Percentiles rank a stretch among this genome's conserved stretches.
These are phyloP conservation scores for Candida qinlingensis DNA, from an alignment of 805 yeast genomes.

Conservation along the genomic window DNA sequence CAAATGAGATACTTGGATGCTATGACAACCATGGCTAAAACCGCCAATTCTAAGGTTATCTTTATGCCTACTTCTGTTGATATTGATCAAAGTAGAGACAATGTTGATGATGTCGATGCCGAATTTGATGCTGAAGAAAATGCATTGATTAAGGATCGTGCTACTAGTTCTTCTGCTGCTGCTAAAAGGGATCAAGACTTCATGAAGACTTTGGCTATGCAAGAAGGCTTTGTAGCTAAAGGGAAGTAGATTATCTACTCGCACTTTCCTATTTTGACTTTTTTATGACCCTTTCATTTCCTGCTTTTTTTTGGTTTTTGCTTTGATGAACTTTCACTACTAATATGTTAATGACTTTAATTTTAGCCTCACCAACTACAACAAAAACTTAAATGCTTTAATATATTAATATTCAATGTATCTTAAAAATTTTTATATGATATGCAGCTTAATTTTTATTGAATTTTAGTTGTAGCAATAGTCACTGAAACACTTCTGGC, in stretches of 20 bases:
- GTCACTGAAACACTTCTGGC: slow-evolving; percentile 32
- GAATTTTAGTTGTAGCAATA: slow-evolving; percentile 33
- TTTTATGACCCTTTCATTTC: too few relatives aligned
- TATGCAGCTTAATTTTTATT: not conserved
- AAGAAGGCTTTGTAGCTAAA: slow-evolving; percentile 5
- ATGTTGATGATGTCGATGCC: slow-evolving; percentile 2
- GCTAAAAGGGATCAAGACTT: not conserved
- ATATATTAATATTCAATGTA: not conserved
- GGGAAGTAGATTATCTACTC: not conserved
- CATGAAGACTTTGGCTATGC: slow-evolving; percentile 7
- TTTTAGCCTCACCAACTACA: not conserved
- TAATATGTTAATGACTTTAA: not conserved
- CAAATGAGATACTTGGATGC: slow-evolving; percentile 75
- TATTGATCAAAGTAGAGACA: slow-evolving; percentile 24
- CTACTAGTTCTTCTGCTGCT: not conserved
- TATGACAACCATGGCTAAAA: slow-evolving; percentile 66
- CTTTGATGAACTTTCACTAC: not conserved
- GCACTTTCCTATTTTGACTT: too few relatives aligned
- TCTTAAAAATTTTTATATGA: not conserved
- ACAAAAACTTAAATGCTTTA: not conserved
- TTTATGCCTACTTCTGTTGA: slow-evolving; percentile 58
- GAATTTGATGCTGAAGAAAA: not conserved
- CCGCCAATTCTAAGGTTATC: slow-evolving; percentile 60
- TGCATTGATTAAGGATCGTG: too few relatives aligned
- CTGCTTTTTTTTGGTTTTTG: not conserved